These are phyloP conservation scores for Kokia cookei DNA, from an alignment of 441 rosid species.

Conservation along the genomic window DNA sequence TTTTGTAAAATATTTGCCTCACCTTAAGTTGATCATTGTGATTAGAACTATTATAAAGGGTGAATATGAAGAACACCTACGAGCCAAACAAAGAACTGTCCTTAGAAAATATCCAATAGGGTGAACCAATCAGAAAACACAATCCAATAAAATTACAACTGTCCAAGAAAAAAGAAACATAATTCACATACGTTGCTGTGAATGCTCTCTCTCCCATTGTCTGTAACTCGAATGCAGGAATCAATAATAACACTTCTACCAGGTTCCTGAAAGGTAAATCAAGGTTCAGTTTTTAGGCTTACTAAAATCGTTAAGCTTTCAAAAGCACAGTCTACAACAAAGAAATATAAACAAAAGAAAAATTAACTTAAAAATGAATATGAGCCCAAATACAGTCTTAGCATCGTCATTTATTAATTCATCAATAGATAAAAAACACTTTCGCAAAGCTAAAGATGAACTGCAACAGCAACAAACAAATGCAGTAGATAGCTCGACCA, in stretches of 20 bases:
- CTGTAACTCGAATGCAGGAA: slow-evolving; percentile 89
- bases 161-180: neutral
- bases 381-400: neutral
- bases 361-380: slow-evolving; percentile 5
- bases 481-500: neutral
- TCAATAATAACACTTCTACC: slow-evolving; percentile 81
- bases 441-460: neutral
- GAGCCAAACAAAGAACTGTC: slow-evolving; percentile 15
- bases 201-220: slow-evolving; percentile 93
- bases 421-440: neutral
- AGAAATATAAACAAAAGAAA: neutral
- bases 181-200: slow-evolving; percentile 64
- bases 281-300: neutral
- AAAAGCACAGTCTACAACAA: neutral
- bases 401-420: neutral
- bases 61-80: slow-evolving; percentile 90
- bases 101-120: slow-evolving; percentile 1
- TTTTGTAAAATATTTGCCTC: slow-evolving; percentile 23
- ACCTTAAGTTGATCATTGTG: slow-evolving; percentile 98
- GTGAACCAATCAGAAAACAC: neutral
- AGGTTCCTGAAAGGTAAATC: slow-evolving; percentile 43
- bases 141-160: neutral
- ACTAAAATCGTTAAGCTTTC: neutral
- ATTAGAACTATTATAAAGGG: slow-evolving; percentile 78
- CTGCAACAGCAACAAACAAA: neutral